These are phyloP conservation scores for Fusarium sp. DNA, from an alignment of 2,329 filamentous ascomycete species.

Conservation along the genomic window DNA sequence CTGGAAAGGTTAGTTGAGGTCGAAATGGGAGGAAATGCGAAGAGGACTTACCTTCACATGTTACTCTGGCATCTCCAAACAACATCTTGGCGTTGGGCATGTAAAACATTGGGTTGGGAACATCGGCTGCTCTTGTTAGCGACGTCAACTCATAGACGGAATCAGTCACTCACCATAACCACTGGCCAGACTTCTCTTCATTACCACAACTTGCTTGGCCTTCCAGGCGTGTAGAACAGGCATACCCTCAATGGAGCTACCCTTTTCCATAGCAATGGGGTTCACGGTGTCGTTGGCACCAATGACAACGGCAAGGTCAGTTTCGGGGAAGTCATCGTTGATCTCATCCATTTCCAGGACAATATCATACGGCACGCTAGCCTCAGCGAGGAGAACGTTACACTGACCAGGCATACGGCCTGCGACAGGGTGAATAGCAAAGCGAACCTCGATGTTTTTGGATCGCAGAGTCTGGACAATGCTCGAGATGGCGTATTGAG, in stretches of 20 bases:
- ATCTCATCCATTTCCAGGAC: slow-evolving; percentile 97
- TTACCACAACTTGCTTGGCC: slow-evolving; percentile 92
- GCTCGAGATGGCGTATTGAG: slow-evolving; percentile 90
- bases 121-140: slow-evolving; percentile 73
- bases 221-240: slow-evolving; percentile 94
- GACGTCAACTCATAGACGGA: background rate
- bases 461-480: slow-evolving; percentile 82
- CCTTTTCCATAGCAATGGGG: slow-evolving; percentile 87
- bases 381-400: slow-evolving; percentile 91
- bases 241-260: slow-evolving; percentile 91
- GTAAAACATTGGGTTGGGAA: slow-evolving; percentile 94
- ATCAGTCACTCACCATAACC: slow-evolving; percentile 77
- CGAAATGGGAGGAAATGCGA: too few relatives aligned
- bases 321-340: slow-evolving; percentile 90
- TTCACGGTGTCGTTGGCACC: slow-evolving; percentile 96
- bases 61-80: slow-evolving; percentile 89
- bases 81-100: slow-evolving; percentile 93
- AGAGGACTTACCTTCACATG: slow-evolving; percentile 78
- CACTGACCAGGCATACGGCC: slow-evolving; percentile 95
- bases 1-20: slow-evolving; percentile 51
- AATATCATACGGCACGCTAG: slow-evolving; percentile 90
- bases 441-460: slow-evolving; percentile 85
- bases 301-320: slow-evolving; percentile 89
- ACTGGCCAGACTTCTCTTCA: slow-evolving; percentile 92
- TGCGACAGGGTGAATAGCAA: slow-evolving; percentile 91